Evolutionary conservation across 2,329 filamentous ascomycete genomes (phyloP).

Genomic region (Colletotrichum sp.): DNA sequence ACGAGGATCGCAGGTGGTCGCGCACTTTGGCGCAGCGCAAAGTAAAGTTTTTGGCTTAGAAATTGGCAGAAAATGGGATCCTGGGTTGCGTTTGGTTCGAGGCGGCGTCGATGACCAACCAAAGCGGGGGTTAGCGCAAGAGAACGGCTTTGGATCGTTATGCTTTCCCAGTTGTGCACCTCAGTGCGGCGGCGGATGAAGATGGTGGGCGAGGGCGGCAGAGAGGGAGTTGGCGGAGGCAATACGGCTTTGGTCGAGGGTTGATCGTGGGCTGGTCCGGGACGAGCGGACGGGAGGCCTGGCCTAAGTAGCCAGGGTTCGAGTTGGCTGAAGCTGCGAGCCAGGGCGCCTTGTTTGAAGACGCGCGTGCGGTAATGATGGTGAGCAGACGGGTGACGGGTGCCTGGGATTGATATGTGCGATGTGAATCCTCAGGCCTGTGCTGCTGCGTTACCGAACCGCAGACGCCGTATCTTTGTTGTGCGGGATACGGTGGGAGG

Average conservation of each 20-base stretch:
- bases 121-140: conserved; percentile 1
- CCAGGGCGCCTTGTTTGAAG: conserved; percentile 10
- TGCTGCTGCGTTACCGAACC: not conserved
- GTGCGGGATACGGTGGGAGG: not conserved
- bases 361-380: not conserved
- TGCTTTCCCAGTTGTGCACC: not conserved
- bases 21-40: not conserved
- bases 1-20: not conserved
- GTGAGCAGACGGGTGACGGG: not conserved
- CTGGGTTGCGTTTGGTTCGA: not conserved
- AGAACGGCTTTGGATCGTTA: conserved; percentile 9
- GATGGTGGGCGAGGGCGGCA: not conserved
- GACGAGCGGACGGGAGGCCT: conserved; percentile 19
- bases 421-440: not conserved
- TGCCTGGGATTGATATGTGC: conserved; percentile 2
- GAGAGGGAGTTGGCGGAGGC: not conserved
- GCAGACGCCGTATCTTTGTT: not conserved
- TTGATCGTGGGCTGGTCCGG: conserved; percentile 13
- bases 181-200: not conserved
- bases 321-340: not conserved
- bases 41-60: conserved; percentile 12
- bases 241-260: not conserved
- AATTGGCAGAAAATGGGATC: conserved; percentile 9
- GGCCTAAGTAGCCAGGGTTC: not conserved
- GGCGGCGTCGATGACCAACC: conserved; percentile 7